phyloP scores from a whole-genome alignment of 352 stramenopile species.

The Blastocystis sp. region DNA sequence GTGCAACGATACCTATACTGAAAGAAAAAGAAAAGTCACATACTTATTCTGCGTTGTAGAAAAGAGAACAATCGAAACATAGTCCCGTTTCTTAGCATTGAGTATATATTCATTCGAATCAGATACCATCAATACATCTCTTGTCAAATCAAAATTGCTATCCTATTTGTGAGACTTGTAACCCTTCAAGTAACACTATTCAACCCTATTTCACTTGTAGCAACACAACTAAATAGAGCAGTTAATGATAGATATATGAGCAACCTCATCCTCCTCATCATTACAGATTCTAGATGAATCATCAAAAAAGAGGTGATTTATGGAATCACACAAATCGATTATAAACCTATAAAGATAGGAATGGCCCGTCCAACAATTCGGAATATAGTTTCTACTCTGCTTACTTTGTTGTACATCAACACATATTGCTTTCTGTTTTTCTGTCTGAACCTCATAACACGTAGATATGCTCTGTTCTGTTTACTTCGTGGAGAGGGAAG shows the following conservation, averaged over 20 bases:
- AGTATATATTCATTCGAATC: neutral
- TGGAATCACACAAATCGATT: too few relatives aligned
- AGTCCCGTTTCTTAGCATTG: neutral
- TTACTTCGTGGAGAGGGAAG: conserved; percentile 38
- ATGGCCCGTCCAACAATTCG: neutral
- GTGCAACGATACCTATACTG: neutral
- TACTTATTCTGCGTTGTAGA: neutral
- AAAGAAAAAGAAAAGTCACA: neutral
- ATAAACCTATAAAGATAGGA: too few relatives aligned
- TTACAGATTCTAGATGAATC: too few relatives aligned
- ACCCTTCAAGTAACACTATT: too few relatives aligned
- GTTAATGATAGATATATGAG: too few relatives aligned
- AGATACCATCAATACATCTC: neutral
- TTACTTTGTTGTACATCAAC: conserved; percentile 32
- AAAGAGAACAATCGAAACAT: neutral
- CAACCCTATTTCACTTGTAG: too few relatives aligned
- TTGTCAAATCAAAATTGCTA: neutral
- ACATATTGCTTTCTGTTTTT: conserved; percentile 43
- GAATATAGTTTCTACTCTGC: neutral
- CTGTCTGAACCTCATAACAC: neutral
- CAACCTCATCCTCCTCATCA: too few relatives aligned
- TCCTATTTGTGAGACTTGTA: neutral
- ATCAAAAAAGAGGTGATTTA: too few relatives aligned
- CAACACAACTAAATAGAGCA: too few relatives aligned
- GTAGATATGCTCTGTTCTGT: conserved; percentile 48